phyloP scores from a whole-genome alignment of 2,329 filamentous ascomycete genomes.

The Aspergillus tanneri region DNA sequence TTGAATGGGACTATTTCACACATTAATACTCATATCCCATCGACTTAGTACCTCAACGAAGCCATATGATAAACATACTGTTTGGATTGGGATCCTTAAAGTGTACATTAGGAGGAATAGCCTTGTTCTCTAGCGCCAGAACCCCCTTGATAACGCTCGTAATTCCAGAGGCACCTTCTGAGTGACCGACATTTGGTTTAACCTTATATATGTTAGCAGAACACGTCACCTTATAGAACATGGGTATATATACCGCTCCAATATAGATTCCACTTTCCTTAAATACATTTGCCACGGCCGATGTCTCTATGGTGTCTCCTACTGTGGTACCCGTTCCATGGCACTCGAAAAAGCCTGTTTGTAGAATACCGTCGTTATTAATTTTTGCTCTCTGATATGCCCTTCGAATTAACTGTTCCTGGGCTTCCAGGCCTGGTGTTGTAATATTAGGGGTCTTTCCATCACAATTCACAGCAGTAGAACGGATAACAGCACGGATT shows the following conservation, averaged over 20 bases:
- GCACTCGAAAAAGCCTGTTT: background rate
- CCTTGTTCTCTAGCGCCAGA: conserved; percentile 15
- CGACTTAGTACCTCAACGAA: background rate
- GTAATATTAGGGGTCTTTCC: background rate
- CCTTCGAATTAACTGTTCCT: background rate
- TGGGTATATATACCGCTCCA: background rate
- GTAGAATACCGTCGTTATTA: background rate
- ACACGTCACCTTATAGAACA: background rate
- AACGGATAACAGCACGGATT: conserved; percentile 26
- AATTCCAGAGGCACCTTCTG: conserved; percentile 16
- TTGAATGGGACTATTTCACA: conserved; percentile 13
- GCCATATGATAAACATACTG: background rate
- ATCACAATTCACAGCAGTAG: background rate
- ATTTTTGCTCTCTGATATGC: background rate
- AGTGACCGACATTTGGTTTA: conserved; percentile 25
- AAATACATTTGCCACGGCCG: background rate
- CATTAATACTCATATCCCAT: background rate
- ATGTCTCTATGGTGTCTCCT: background rate
- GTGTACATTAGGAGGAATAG: conserved; percentile 19
- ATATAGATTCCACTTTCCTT: background rate
- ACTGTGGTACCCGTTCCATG: background rate
- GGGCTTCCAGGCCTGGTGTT: background rate
- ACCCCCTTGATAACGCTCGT: conserved; percentile 17
- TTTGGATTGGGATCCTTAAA: conserved; percentile 25
- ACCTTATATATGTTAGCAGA: background rate